These are phyloP conservation scores for Lomentospora prolificans DNA, from an alignment of 2,329 filamentous ascomycete genomes.

Conservation along the genomic window DNA sequence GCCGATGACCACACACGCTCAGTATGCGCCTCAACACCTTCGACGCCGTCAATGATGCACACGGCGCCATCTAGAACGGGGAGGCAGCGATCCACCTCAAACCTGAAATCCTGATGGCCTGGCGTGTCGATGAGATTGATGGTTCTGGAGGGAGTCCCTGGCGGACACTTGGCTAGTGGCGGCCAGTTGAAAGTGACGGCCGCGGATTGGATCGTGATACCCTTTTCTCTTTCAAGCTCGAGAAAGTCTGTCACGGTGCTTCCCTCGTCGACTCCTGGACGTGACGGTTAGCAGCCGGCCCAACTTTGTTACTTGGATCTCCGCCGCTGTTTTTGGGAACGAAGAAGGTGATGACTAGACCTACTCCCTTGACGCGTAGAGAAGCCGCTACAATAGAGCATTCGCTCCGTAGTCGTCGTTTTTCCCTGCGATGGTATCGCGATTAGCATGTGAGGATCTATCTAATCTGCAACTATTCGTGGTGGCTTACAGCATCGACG, in stretches of 20 bases:
- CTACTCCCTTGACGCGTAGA: conserved; percentile 71
- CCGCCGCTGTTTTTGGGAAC: too few species aligned
- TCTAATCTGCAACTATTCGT: too few species aligned
- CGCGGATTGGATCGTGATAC: conserved; percentile 93
- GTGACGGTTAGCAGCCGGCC: conserved; percentile 1
- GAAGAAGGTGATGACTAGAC: conserved; percentile 15
- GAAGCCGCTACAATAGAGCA: conserved; percentile 93
- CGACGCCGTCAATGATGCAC: conserved; percentile 87
- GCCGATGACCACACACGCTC: conserved; percentile 94
- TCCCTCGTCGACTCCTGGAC: conserved; percentile 78
- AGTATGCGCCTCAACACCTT: conserved; percentile 92
- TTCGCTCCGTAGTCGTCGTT: conserved; percentile 96
- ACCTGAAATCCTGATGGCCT: conserved; percentile 94
- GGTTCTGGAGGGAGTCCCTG: conserved; percentile 43
- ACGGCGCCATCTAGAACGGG: conserved; percentile 82
- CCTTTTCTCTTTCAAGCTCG: conserved; percentile 55
- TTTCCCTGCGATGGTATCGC: conserved; percentile 51
- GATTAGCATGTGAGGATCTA: not conserved
- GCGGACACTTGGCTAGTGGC: conserved; percentile 34
- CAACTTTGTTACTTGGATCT: too few species aligned
- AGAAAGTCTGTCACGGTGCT: conserved; percentile 97
- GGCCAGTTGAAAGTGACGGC: conserved; percentile 96
- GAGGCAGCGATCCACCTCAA: conserved; percentile 86
- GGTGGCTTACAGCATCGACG: conserved; percentile 73
- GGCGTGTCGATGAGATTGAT: conserved; percentile 95